These are phyloP conservation scores for Graphilbum fragrans DNA, from an alignment of 2,329 filamentous ascomycete species.

Conservation along the genomic window DNA sequence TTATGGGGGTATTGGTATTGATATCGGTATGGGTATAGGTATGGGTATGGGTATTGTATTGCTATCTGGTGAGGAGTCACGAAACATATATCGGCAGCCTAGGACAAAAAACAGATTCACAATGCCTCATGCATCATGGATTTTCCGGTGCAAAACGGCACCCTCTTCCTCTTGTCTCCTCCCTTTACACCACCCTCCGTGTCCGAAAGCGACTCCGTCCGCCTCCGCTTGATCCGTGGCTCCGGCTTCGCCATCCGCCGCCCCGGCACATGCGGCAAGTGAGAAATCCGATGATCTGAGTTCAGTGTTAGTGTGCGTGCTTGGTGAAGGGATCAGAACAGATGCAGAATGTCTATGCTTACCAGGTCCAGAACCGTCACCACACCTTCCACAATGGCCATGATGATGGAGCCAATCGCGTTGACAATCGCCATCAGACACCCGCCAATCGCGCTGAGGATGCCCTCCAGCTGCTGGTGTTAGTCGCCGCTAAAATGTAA, in stretches of 20 bases:
- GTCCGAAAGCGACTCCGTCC: no score
- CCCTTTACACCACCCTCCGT: no score
- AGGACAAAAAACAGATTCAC: constrained; percentile 4
- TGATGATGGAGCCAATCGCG: constrained; percentile 51
- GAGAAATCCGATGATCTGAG: constrained; percentile 48
- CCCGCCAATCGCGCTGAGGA: constrained; percentile 52
- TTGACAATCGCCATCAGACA: constrained; percentile 58
- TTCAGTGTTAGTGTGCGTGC: no score
- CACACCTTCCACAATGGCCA: constrained; percentile 55
- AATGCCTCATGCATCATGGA: constrained; percentile 5
- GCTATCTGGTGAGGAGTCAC: no score
- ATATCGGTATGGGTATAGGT: background rate
- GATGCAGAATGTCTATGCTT: background rate
- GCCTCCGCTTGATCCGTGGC: no score
- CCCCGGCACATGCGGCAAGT: constrained; percentile 36
- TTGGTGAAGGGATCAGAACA: no score
- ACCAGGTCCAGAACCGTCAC: constrained; percentile 49
- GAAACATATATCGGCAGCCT: no score
- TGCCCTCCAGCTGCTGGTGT: constrained; percentile 28
- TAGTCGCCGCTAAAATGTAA: background rate
- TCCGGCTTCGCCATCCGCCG: constrained; percentile 11
- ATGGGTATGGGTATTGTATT: no score
- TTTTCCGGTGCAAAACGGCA: no score
- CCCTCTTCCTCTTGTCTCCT: no score
- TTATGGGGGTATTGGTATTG: background rate